Evolutionary conservation across 163 green algal species (phyloP), one percentile per base, ranked within the genome.

Genomic region (Chlamydomonas reinhardtii): DNA sequence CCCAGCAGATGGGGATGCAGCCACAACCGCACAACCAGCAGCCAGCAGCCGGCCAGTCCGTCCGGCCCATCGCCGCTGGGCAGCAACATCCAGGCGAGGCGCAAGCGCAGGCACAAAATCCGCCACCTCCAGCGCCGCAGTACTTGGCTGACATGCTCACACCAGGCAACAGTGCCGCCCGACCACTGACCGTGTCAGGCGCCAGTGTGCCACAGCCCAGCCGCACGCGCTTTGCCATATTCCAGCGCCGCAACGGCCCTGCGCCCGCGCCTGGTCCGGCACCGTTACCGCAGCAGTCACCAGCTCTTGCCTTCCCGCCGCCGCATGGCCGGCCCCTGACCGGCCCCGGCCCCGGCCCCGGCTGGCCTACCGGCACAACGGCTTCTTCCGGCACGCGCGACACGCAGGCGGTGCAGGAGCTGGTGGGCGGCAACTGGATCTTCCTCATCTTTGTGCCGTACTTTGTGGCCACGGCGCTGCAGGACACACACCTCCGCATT

Each of bases 401-500:
- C 16, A 15, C 34, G 2, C 79, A 87, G 72, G 27, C 59, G 4
- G 39, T 76, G 29, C 82, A 87, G 39, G 73, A 88, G 68, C 48
- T 84, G 0, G 20, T 79, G 24, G 84, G 84, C 2, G 59, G 61
- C 56, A 89, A 89, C 39, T 84, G 76, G 70, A 79, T 89, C 32
- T 89, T 89, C 69, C 14, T 84, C 4, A 59, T 73, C 2, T 85
- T 85, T 16, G 35, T 76, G 68, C 84, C 84, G 24, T 89, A 89
- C 76, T 89, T 83, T n/a, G 69, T 71, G 37, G 76, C 84, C 24
- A 89, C 84, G 27, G 84, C 65, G 22, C 70, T 89, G 11, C 84
- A 89, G 59, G 84, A 89, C 54, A 89, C 84, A 20, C 76, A 89
- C 54, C 76, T 89, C 2, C 48, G 72, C 25, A 62, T 88, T 2